Evolutionary conservation across 495 filamentous ascomycete genomes (phyloP), one percentile per base, ranked within the genome.

Genomic region (Aspergillus bertholletiae): DNA sequence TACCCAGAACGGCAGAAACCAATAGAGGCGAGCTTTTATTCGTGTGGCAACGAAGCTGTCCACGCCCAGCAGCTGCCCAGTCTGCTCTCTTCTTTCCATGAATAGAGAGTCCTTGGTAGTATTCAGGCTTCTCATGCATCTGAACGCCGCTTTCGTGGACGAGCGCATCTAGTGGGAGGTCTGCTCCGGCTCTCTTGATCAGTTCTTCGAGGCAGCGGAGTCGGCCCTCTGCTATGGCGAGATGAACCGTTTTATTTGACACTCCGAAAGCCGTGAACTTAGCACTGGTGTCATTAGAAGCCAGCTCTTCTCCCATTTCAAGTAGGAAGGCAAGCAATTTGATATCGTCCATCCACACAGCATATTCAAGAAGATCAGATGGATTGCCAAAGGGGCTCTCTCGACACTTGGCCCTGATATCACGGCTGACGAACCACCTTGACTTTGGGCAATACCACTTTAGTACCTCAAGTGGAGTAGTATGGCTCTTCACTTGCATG

Each of bases 81-180:
- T 79, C 81, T 17, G 75, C 72, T 46, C 84, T 79, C 76, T 90
- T 90, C 65, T 82, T 82, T 2, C 88, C 88, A 57, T 85, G 83
- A 9, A 92, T 82, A 8, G 78, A 86, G 44, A 90, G 64, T 0
- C 88, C 88, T 58, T 85, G 86, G 58, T 92, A 90, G 62, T 82
- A 88, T 13, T 73, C 74, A 3, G 85, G 81, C 62, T 86, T 85
- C 51, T 82, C 76, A 46, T 76, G 67, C 0, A 55, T 57, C 59
- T 82, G 75, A 2, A 83, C 63, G 1, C 86, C 86, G 24, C 74
- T 82, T 8, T 79, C 72, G 51, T 82, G 73, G 9, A 85, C 80
- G 15, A 91, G 62, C 17, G 81, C 66, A n/a, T 84, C 75, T 15
- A 90, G 66, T 0, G 87, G 84, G 56, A 90, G 74, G 3, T 86